These are phyloP conservation scores for Peterozyma xylosa DNA, from an alignment of 805 yeast species.

Conservation along the genomic window DNA sequence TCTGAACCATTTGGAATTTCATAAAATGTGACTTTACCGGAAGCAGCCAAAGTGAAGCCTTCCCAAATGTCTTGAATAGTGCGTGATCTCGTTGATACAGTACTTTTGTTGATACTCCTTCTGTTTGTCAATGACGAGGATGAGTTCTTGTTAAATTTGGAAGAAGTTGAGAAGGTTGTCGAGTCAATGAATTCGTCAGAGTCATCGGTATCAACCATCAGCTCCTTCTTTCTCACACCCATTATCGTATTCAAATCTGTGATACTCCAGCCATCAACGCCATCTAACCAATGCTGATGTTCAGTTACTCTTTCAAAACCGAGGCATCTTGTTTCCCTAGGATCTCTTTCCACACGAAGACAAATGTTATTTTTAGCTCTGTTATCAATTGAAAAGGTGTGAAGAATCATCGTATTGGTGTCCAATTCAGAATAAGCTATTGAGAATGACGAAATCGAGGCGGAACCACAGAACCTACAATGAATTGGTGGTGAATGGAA, in stretches of 20 bases:
- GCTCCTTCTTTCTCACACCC: slow-evolving; percentile 48
- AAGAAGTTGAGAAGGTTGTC: slow-evolving; percentile 1
- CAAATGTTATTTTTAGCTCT: slow-evolving; percentile 76
- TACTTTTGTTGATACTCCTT: not conserved
- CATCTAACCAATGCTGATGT: slow-evolving; percentile 55
- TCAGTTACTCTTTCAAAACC: slow-evolving; percentile 76
- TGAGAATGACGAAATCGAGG: slow-evolving; percentile 66
- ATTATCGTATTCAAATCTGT: slow-evolving; percentile 72
- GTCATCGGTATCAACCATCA: slow-evolving; percentile 10
- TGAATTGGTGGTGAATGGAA: slow-evolving; percentile 83
- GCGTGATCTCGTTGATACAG: not conserved
- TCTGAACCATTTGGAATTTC: slow-evolving; percentile 44
- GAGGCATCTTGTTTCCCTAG: slow-evolving; percentile 81
- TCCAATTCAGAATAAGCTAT: slow-evolving; percentile 62
- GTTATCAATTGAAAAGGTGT: slow-evolving; percentile 65
- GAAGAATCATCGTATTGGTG: slow-evolving; percentile 53
- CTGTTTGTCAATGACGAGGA: not conserved
- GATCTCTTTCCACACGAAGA: slow-evolving; percentile 86
- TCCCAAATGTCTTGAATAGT: slow-evolving; percentile 48
- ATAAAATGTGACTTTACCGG: slow-evolving; percentile 54
- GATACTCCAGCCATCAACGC: slow-evolving; percentile 72
- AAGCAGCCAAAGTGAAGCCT: slow-evolving; percentile 71
- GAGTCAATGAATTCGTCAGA: slow-evolving; percentile 10
- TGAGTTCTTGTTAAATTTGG: not conserved
- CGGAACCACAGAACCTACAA: slow-evolving; percentile 88